Percentiles rank a stretch among this genome's conserved stretches.
These are phyloP conservation scores for Lantana camara DNA, from an alignment of 257 asterid genomes.

Conservation along the genomic window DNA sequence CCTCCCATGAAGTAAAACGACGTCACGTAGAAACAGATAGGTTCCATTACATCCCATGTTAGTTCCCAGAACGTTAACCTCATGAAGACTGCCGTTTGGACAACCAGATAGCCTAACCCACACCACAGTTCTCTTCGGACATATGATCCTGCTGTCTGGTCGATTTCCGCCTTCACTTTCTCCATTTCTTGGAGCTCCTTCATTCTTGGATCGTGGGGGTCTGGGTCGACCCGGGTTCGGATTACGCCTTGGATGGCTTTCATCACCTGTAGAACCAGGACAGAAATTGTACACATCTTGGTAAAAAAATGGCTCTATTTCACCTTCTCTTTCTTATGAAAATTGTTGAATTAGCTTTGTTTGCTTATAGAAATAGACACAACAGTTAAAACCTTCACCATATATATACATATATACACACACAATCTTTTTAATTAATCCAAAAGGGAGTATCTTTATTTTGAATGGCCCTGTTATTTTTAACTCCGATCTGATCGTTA, in stretches of 20 bases:
- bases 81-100: slow-evolving; percentile 73
- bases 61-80: slow-evolving; percentile 78
- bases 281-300: slow-evolving; percentile 39
- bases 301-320: slow-evolving; percentile 46
- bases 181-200: slow-evolving; percentile 60
- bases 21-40: slow-evolving; percentile 74
- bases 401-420: too few relatives aligned
- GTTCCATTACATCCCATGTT: slow-evolving; percentile 86
- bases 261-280: slow-evolving; percentile 54
- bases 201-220: slow-evolving; percentile 35
- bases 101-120: slow-evolving; percentile 52
- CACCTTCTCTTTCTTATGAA: too few relatives aligned
- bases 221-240: slow-evolving; percentile 32
- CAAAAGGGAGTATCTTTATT: too few relatives aligned
- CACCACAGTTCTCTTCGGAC: slow-evolving; percentile 58
- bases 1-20: slow-evolving; percentile 68
- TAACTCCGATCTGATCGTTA: too few relatives aligned
- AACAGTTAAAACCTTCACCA: too few relatives aligned
- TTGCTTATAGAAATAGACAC: too few relatives aligned
- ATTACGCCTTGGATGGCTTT: slow-evolving; percentile 62
- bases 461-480: too few relatives aligned
- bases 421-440: too few relatives aligned
- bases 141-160: slow-evolving; percentile 43
- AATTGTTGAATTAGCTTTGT: too few relatives aligned
- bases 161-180: slow-evolving; percentile 49